A percentile compares a stretch with the other conserved stretches of the same genome.
These are phyloP conservation scores for Ophiostoma tasmaniense DNA, from an alignment of 2,329 filamentous ascomycete genomes.

Conservation along the genomic window DNA sequence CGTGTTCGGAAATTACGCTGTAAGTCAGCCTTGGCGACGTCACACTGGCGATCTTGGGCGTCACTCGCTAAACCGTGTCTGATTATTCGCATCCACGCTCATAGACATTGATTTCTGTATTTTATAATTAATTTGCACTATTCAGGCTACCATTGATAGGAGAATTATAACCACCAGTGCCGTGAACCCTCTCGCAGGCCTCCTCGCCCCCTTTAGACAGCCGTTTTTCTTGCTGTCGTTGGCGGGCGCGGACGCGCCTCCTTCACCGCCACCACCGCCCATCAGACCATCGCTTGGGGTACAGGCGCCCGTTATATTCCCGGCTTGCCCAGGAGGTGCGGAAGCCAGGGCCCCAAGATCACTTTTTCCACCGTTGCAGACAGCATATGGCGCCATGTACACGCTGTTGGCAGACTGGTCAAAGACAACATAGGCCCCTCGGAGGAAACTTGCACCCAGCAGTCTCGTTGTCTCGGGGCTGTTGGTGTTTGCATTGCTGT, in stretches of 20 bases:
- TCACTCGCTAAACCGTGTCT: neutral
- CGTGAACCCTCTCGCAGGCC: neutral
- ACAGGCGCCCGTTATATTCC: neutral
- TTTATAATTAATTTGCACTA: neutral
- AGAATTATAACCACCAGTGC: neutral
- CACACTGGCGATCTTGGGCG: neutral
- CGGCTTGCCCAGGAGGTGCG: neutral
- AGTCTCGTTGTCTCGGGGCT: too few species aligned
- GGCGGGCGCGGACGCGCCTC: neutral
- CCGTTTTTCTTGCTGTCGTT: neutral
- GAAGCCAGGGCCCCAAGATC: neutral
- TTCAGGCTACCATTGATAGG: neutral
- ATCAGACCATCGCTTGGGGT: neutral
- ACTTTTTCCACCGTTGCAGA: neutral
- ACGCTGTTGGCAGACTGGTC: neutral
- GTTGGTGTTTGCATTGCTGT: too few species aligned
- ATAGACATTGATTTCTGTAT: neutral
- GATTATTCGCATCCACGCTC: neutral
- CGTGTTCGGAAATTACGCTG: neutral
- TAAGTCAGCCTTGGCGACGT: constrained; percentile 1
- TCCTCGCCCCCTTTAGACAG: neutral
- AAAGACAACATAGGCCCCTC: neutral
- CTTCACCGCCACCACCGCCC: neutral
- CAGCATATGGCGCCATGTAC: neutral
- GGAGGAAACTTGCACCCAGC: too few species aligned